Conservation (phyloP, 805 yeast genomes). For the Teunomyces pallodes region DNA sequence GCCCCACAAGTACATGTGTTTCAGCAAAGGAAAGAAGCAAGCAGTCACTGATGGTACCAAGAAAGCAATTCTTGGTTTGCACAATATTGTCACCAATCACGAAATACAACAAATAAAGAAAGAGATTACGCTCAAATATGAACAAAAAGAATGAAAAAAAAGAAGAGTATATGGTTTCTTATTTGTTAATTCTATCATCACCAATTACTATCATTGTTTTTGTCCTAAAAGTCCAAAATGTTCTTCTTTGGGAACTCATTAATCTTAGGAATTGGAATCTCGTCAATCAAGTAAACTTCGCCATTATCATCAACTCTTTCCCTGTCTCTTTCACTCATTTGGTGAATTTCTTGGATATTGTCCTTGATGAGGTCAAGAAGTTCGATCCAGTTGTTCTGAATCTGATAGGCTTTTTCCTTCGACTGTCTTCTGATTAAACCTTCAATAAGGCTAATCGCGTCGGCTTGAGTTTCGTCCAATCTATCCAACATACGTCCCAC, state of each 20-base stretch:
- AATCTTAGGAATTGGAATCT: slow-evolving; percentile 68
- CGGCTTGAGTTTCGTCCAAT: slow-evolving; percentile 67
- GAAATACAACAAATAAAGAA: slow-evolving; percentile 14
- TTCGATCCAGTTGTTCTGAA: slow-evolving; percentile 66
- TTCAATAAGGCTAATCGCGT: slow-evolving; percentile 70
- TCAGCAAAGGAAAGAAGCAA: slow-evolving; percentile 43
- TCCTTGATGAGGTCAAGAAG: slow-evolving; percentile 54
- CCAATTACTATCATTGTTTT: neutral
- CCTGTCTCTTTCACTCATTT: slow-evolving; percentile 79
- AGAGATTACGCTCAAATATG: neutral
- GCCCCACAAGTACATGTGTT: slow-evolving; percentile 33
- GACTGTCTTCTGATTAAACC: slow-evolving; percentile 69
- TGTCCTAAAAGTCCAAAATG: slow-evolving; percentile 53
- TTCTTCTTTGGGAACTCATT: slow-evolving; percentile 58
- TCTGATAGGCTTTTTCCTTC: slow-evolving; percentile 77
- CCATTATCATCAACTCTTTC: slow-evolving; percentile 91
- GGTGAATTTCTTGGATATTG: slow-evolving; percentile 73
- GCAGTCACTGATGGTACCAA: slow-evolving; percentile 47
- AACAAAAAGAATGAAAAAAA: neutral
- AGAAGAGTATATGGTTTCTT: neutral
- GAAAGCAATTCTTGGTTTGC: slow-evolving; percentile 38
- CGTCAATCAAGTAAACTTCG: slow-evolving; percentile 71
- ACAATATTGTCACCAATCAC: slow-evolving; percentile 24
- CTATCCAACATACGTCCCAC: slow-evolving; percentile 86
- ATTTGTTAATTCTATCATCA: neutral